These are phyloP conservation scores for Spathaspora girioi DNA, from an alignment of 805 yeast species.

Conservation along the genomic window DNA sequence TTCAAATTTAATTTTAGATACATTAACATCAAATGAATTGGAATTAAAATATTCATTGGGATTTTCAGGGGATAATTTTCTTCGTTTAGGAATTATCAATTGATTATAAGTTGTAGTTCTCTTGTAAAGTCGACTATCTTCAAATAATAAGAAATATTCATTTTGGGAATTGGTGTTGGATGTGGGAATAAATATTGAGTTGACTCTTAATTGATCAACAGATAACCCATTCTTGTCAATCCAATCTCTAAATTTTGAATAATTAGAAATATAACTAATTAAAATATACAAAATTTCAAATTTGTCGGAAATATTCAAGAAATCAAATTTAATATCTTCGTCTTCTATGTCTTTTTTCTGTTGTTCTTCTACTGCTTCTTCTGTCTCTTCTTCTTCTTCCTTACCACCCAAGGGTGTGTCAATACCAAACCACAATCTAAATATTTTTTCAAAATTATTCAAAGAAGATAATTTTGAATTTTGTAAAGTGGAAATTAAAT, in stretches of 20 bases:
- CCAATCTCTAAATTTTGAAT: slow-evolving; percentile 45
- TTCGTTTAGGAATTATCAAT: slow-evolving; percentile 30
- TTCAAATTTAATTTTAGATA: slow-evolving; percentile 22
- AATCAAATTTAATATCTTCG: slow-evolving; percentile 32
- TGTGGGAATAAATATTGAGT: slow-evolving; percentile 10
- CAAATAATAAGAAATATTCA: slow-evolving; percentile 40
- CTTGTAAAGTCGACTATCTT: slow-evolving; percentile 51
- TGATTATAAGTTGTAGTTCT: slow-evolving; percentile 22
- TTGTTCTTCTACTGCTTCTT: slow-evolving; percentile 11
- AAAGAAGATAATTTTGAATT: slow-evolving; percentile 29
- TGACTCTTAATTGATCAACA: slow-evolving; percentile 21
- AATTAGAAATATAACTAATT: slow-evolving; percentile 39
- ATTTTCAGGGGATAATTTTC: slow-evolving; percentile 28
- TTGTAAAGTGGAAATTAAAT: slow-evolving; percentile 38
- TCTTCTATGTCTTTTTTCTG: slow-evolving; percentile 12
- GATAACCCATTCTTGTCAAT: slow-evolving; percentile 35
- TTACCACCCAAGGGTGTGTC: slow-evolving; percentile 30
- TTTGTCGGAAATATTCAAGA: slow-evolving; percentile 42
- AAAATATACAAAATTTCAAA: slow-evolving; percentile 46
- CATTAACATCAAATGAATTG: slow-evolving; percentile 27
- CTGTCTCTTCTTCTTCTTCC: slow-evolving; percentile 19
- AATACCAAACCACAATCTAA: slow-evolving; percentile 30
- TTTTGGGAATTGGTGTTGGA: slow-evolving; percentile 10
- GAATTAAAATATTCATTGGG: slow-evolving; percentile 26
- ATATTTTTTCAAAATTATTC: slow-evolving; percentile 29